Base-by-base conservation (phyloP, 495 filamentous ascomycete species). In the Chaetomidium leptoderma region DNA sequence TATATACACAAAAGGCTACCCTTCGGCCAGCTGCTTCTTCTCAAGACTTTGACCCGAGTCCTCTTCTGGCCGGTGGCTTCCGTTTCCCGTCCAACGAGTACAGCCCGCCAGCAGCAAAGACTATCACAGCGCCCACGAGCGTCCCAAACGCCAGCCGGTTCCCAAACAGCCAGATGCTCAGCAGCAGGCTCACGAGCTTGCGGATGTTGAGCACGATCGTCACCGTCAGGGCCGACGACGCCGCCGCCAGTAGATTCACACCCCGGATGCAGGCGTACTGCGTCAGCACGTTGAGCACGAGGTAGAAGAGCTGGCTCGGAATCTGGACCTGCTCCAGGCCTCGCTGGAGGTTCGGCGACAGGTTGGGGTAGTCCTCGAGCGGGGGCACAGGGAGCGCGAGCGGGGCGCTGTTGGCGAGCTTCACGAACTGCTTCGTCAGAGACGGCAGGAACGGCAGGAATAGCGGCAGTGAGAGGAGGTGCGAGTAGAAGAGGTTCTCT, bases 201-300 rank as follows among this genome's bases (percentile, higher is more conserved):
- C 93, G 81, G 47, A 98, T 86, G 69, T 97, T 98, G 26, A 98
- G 79, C 32, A 96, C 89, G 40, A 98, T 93, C 2, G 92, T 96
- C 16, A 98, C 93, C 0, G 92, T 97, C 49, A 98, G 76, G 0
- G 93, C 95, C 16, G 92, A 91, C 3, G 89, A 87, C 44, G 85
- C 84, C 0, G 91, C 88, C 1, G 87, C 89, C 4, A 98, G 77
- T 19, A 95, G 80, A 63, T 98, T 97, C 33, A 98, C 93, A 2
- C 93, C 93, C 5, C 91, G 87, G 59, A 97, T 96, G 69, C 93
- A 98, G 19, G 88, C 78, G 66, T 96, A 93, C 72, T 98, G 93
- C 27, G 93, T 98, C 40, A 95, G 59, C 1, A 92, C 88, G 70
- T 97, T 98, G 62, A 90, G 75, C 5, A 81, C 60, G 23, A 96